phyloP scores from a whole-genome alignment of 805 yeast genomes.

The Candida morakotiae region DNA sequence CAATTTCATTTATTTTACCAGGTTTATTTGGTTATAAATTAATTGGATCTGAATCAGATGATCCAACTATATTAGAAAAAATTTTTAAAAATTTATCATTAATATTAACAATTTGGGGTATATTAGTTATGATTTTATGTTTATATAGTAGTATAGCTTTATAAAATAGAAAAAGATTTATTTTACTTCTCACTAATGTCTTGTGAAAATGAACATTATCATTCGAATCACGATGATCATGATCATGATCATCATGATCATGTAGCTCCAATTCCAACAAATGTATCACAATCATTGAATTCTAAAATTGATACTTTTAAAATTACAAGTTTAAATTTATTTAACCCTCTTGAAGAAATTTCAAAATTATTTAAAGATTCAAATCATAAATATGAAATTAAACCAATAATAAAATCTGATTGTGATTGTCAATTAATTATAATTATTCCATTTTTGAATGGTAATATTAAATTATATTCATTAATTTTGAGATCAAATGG shows the following conservation, averaged over 20 bases:
- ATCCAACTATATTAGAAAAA: constrained; percentile 22
- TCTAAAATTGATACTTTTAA: constrained; percentile 56
- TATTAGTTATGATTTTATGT: constrained; percentile 67
- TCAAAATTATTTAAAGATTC: constrained; percentile 50
- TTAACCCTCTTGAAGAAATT: constrained; percentile 47
- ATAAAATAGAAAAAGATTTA: background rate
- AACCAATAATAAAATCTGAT: constrained; percentile 56
- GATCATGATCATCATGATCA: constrained; percentile 30
- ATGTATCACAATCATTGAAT: constrained; percentile 61
- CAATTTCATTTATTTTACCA: constrained; percentile 86
- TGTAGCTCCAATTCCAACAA: constrained; percentile 68
- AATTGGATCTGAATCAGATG: constrained; percentile 44
- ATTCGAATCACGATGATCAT: constrained; percentile 17
- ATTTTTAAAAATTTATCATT: constrained; percentile 47
- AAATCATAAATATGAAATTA: constrained; percentile 46
- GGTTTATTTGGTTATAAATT: constrained; percentile 80
- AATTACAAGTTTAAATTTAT: constrained; percentile 61
- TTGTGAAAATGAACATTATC: constrained; percentile 25
- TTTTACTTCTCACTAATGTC: constrained; percentile 17
- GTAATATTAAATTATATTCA: constrained; percentile 69
- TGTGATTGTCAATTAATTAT: constrained; percentile 78
- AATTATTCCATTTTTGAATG: constrained; percentile 71
- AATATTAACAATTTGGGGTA: constrained; percentile 62
- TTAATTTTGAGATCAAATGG: constrained; percentile 65
- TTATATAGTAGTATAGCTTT: constrained; percentile 19